A percentile compares a stretch with the other conserved stretches of the same genome.
Conservation (phyloP, 2,329 filamentous ascomycete genomes). For the Paecilomyces sp. region DNA sequence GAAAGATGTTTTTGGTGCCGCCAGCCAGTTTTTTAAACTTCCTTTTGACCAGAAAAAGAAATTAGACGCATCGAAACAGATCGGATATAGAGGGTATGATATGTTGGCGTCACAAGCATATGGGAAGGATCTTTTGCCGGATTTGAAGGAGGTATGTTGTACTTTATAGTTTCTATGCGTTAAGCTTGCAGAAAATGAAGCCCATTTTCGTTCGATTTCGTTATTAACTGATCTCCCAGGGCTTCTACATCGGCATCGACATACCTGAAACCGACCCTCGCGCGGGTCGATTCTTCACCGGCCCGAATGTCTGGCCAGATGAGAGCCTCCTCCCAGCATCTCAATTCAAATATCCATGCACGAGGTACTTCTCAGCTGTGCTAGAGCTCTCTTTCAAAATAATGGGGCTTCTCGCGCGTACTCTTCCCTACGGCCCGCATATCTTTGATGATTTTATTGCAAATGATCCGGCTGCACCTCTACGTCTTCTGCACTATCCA, state of each 20-base stretch:
- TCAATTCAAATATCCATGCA: constrained; percentile 31
- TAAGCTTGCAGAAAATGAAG: no score
- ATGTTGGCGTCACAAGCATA: constrained; percentile 30
- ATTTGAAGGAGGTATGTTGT: constrained; percentile 6
- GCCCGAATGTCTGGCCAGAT: constrained; percentile 39
- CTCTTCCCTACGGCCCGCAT: constrained; percentile 30
- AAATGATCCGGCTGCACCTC: constrained; percentile 37
- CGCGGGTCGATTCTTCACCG: constrained; percentile 26
- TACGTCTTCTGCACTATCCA: constrained; percentile 46
- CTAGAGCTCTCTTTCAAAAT: constrained; percentile 35
- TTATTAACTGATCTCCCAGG: background rate
- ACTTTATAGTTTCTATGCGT: no score
- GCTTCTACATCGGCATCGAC: constrained; percentile 10
- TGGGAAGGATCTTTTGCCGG: constrained; percentile 20
- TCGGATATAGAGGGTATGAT: constrained; percentile 33
- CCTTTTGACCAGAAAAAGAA: constrained; percentile 19
- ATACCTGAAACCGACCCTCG: constrained; percentile 13
- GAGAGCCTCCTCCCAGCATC: constrained; percentile 20
- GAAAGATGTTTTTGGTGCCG: constrained; percentile 14
- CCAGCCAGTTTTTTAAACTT: constrained; percentile 23
- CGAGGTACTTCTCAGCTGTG: constrained; percentile 36
- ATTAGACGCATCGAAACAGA: constrained; percentile 20
- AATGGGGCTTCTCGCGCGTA: constrained; percentile 36
- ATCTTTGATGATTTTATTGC: constrained; percentile 36
- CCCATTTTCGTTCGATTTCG: no score